Evolutionary conservation across 2,329 filamentous ascomycete genomes (phyloP), one percentile per base, ranked within the genome.

Genomic region (Harringtonia aguacate): DNA sequence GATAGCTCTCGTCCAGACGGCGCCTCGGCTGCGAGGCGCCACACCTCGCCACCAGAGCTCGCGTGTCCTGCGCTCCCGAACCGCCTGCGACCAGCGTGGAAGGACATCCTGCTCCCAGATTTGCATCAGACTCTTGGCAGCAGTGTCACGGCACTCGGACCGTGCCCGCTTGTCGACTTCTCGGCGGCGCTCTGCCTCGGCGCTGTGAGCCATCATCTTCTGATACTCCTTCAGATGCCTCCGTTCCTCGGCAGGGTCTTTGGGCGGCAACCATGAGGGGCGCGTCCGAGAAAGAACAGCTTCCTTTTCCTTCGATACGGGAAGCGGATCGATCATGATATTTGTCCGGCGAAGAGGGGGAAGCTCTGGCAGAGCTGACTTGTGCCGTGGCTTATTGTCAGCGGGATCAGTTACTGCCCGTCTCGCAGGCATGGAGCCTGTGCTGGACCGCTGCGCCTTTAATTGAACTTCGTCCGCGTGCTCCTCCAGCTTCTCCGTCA

Each of bases 211-310:
- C 81, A 90, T 86, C 83, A 92, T 89, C 60, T 74, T 79, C 62
- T 89, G 81, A 58, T 89, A 92, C 58, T 92, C 80, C 56, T 77
- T 88, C 52, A 98, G 60, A 61, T 98, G 92, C 52, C 81, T 82
- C 59, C 78, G 85, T 65, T 98, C 92, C 61, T 98, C 92, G 43
- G 84, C 84, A 2, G 87, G 89, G 52, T 92, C 81, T 63, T 92
- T 92, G 1, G 86, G 86, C 1, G 86, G 86, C 3, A 92, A 68
- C 86, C 86, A 92, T 1, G 84, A 88, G 1, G 86, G 86, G 31
- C 86, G 73, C 2, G 86, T 92, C 17, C 86, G 73, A 21, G 84
- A 87, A 20, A 92, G 68, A 2, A 89, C 84, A 4, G 85, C 85
- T 56, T 90, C 84, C 59, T 92, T 92, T 62, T 92, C 86, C 60